Evolutionary conservation across 768 basidiomycete species (phyloP), one percentile per base, ranked within the genome.

Genomic region (Tylopilus subfusipes): DNA sequence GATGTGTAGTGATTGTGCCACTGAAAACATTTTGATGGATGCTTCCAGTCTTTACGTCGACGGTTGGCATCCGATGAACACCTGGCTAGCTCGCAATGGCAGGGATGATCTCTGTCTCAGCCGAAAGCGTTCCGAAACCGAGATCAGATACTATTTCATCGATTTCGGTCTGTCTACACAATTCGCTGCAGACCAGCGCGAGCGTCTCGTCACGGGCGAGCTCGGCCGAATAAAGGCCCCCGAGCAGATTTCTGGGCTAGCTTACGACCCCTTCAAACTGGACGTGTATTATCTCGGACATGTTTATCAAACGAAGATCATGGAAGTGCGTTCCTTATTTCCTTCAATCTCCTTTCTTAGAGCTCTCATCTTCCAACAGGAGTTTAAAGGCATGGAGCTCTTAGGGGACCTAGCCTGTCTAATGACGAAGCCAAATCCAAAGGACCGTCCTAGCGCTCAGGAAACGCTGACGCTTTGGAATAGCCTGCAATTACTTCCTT

Each of bases 111-210:
- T 64, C 0, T 58, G 50, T 21, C 57, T 65, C 5, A 52, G 0
- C 7, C 67, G 36, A 33, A 68, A 60, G 0, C 69, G 71, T 1
- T 72, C 68, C 0, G 45, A 57, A 6, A 58, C 48, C 4, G 64
- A 73, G 4, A 60, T 62, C 0, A 67, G 47, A 14, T 76, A 75
- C 52, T 72, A 65, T 43, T 57, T 72, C 19, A 72, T 73, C 27
- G 73, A 74, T 53, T 73, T 76, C 34, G 73, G 72, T 0, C 24
- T 73, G 8, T 73, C 75, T 0, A 55, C 60, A 0, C 52, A 52
- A 3, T 75, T 68, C 29, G 31, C 25, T 7, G 67, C 72, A 0
- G 48, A 4, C 0, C 25, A 55, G 19, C 3, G 2, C 0, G 34
- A 49, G 5, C 48, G 38, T 0, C n/a, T 54, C 0, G 59, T 63